phyloP scores from a whole-genome alignment of 352 stramenopile genomes.

The Globisporangium lucens region DNA sequence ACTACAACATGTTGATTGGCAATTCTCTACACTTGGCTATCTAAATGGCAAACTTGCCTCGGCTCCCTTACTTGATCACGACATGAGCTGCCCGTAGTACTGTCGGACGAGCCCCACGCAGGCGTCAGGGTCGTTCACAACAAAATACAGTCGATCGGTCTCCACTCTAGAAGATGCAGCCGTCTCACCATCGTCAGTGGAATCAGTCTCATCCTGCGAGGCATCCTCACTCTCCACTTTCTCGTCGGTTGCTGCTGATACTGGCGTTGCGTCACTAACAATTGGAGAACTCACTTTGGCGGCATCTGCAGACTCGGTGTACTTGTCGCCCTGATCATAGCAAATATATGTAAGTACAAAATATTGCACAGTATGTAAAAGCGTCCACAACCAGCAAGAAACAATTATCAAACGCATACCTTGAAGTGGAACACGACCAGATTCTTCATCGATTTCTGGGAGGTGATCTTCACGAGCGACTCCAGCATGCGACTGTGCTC shows the following conservation, averaged over 20 bases:
- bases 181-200: not conserved
- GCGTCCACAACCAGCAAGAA: not conserved
- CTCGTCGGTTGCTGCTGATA: not conserved
- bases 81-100: constrained; percentile 21
- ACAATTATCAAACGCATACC: constrained; percentile 27
- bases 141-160: constrained; percentile 17
- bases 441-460: constrained; percentile 53
- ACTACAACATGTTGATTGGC: not conserved
- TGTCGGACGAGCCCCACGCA: constrained; percentile 18
- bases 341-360: not conserved
- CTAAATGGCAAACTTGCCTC: not conserved
- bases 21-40: not conserved
- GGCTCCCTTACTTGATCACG: not conserved
- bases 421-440: constrained; percentile 76
- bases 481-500: constrained; percentile 58
- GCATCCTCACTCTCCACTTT: not conserved
- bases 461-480: constrained; percentile 53
- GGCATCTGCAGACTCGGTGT: constrained; percentile 6
- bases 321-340: constrained; percentile 5
- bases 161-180: not conserved
- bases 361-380: not conserved
- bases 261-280: no score
- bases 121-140: constrained; percentile 16
- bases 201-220: not conserved
- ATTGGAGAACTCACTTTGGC: not conserved